phyloP scores from a whole-genome alignment of 1,284 basidiomycete species.

The Melampsora larici-populina region DNA sequence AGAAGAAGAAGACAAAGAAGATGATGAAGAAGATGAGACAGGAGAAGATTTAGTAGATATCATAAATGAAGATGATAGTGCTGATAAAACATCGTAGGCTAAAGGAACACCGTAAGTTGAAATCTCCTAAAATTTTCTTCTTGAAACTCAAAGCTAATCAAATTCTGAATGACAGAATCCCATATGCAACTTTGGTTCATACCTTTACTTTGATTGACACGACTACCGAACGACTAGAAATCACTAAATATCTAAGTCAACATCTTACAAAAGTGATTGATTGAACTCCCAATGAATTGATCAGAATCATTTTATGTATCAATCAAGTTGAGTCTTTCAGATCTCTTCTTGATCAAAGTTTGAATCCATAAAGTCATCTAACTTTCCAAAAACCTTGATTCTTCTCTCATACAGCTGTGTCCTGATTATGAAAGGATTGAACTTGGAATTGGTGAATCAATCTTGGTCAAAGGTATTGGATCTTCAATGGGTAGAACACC shows the following conservation, averaged over 20 bases:
- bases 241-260: slow-evolving; percentile 79
- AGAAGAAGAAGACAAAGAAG: slow-evolving; percentile 5
- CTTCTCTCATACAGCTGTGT: slow-evolving; percentile 63
- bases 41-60: slow-evolving; percentile 1
- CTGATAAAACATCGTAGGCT: slow-evolving; percentile 13
- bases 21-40: slow-evolving; percentile 8
- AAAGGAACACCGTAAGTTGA: slow-evolving; percentile 29
- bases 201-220: slow-evolving; percentile 86
- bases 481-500: slow-evolving; percentile 86
- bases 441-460: slow-evolving; percentile 90
- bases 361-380: too few relatives aligned
- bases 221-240: slow-evolving; percentile 93
- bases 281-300: slow-evolving; percentile 70
- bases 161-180: slow-evolving; percentile 63
- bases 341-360: too few relatives aligned
- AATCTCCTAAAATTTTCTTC: background rate
- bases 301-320: slow-evolving; percentile 89
- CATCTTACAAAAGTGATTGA: slow-evolving; percentile 86
- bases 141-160: background rate
- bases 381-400: too few relatives aligned
- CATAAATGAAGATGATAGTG: background rate
- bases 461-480: slow-evolving; percentile 91
- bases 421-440: slow-evolving; percentile 96
- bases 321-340: too few relatives aligned
- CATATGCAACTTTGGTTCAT: slow-evolving; percentile 85